Base-by-base conservation (phyloP, 2,329 filamentous ascomycete species). In the Fusarium sp. region DNA sequence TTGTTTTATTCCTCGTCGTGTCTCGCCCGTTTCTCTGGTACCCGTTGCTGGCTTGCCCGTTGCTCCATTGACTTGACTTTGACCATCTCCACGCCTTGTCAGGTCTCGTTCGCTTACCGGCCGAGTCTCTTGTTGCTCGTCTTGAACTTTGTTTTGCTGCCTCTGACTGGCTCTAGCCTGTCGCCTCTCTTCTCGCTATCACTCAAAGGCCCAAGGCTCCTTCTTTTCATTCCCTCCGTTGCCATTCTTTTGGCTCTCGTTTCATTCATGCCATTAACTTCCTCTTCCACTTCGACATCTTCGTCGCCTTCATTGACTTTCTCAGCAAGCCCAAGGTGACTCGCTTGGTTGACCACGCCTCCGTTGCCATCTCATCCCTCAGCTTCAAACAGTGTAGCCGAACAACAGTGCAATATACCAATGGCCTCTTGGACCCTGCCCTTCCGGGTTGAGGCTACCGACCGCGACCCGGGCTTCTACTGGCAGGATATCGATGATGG, bases 381-480 rank as follows among this genome's bases (percentile, higher is more conserved):
- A 59, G 51, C 38, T 56, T 64, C 62, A 51, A 49, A 58, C 50
- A 43, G 34, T 56, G 34, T 57, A 40, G 40, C 46, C 30, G 55
- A 64, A 57, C 60, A 60, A 40, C 52, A 30, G 45, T 62, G 44
- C 53, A 64, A 38, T 53, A 65, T 61, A 55, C 59, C 61, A 68
- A 81, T 81, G 80, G 77, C 79, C 47, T 81, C 76, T 42, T 81
- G 79, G 80, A 76, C 78, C 25, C 63, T 79, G 44, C 77, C 77
- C n/a, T 78, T 78, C 61, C 77, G 78, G 64, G 68, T 77, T 49
- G 79, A 80, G 60, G 70, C 76, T 63, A 72, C 76, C 66, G 80
- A 81, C 57, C 73, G 79, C 49, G 79, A 81, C 27, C 68, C 76
- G n/a, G 73, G 72, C 70, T 79, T 80, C 72, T 79, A 74, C 69